These are phyloP conservation scores for Parastagonospora nodorum DNA, from an alignment of 2,329 filamentous ascomycete species.

Conservation along the genomic window DNA sequence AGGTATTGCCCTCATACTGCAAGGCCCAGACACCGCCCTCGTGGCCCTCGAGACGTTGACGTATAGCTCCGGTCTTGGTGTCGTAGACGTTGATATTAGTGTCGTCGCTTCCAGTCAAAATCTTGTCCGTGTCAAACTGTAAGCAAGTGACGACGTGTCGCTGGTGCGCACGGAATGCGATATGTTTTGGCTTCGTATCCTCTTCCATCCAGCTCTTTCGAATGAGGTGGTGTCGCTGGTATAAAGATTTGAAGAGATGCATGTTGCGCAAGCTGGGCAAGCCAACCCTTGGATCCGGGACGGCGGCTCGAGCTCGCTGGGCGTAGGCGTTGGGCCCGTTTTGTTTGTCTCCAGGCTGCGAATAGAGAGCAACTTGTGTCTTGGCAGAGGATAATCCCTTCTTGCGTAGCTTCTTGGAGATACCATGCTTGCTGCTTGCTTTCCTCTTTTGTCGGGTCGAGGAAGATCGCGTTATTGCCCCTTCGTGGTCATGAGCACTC, in stretches of 20 bases:
- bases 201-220: slow-evolving; percentile 87
- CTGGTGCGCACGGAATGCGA: slow-evolving; percentile 95
- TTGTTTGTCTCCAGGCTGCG: slow-evolving; percentile 58
- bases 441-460: slow-evolving; percentile 48
- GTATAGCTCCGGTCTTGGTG: slow-evolving; percentile 87
- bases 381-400: slow-evolving; percentile 56
- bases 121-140: slow-evolving; percentile 97
- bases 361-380: slow-evolving; percentile 51
- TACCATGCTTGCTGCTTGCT: slow-evolving; percentile 41
- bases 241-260: slow-evolving; percentile 95
- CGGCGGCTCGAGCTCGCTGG: slow-evolving; percentile 78
- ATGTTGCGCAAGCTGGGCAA: slow-evolving; percentile 78
- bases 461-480: slow-evolving; percentile 35
- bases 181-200: slow-evolving; percentile 82
- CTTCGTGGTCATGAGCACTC: slow-evolving; percentile 30
- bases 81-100: slow-evolving; percentile 98
- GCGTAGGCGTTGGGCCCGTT: slow-evolving; percentile 88
- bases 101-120: slow-evolving; percentile 95
- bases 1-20: slow-evolving; percentile 91
- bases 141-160: slow-evolving; percentile 96
- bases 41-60: slow-evolving; percentile 85
- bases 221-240: slow-evolving; percentile 90
- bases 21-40: slow-evolving; percentile 98
- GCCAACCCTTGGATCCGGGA: slow-evolving; percentile 81
- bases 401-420: slow-evolving; percentile 61